A percentile compares a stretch with the other conserved stretches of the same genome.
Conservation (phyloP, 139 green algal genomes). For the Spirogloea muscicola region DNA sequence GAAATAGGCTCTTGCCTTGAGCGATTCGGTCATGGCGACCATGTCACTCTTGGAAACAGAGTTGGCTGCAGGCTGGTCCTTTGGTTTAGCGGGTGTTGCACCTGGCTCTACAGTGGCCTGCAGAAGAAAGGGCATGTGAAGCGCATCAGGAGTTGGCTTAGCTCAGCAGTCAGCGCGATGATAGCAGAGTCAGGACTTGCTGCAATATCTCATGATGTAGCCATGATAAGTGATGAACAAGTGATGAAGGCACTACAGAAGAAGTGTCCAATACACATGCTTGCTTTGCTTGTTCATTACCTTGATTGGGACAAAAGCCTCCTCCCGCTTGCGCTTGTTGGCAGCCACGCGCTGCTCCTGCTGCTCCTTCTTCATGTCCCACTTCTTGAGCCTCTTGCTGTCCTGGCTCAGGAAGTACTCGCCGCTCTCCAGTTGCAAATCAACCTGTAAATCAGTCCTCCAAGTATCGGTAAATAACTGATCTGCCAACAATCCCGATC, state of each 20-base stretch:
- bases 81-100: not conserved
- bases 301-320: constrained; percentile 76
- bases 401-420: constrained; percentile 91
- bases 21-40: constrained; percentile 3
- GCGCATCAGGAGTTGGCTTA: not conserved
- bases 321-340: constrained; percentile 66
- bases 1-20: constrained; percentile 12
- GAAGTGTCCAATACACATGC: too few relatives aligned
- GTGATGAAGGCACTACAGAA: not conserved
- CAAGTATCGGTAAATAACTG: too few relatives aligned
- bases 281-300: too few relatives aligned
- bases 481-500: too few relatives aligned
- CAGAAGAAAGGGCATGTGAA: not conserved
- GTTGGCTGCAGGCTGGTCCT: not conserved
- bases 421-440: constrained; percentile 80
- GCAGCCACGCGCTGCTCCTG: constrained; percentile 53
- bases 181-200: not conserved
- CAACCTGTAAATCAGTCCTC: too few relatives aligned
- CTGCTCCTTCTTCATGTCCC: constrained; percentile 63
- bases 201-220: not conserved
- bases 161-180: not conserved
- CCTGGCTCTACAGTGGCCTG: not conserved
- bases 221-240: not conserved
- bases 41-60: constrained; percentile 2
- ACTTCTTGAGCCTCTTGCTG: constrained; percentile 42